phyloP scores from a whole-genome alignment of 345 rosid species.

The Citrus inodora region DNA sequence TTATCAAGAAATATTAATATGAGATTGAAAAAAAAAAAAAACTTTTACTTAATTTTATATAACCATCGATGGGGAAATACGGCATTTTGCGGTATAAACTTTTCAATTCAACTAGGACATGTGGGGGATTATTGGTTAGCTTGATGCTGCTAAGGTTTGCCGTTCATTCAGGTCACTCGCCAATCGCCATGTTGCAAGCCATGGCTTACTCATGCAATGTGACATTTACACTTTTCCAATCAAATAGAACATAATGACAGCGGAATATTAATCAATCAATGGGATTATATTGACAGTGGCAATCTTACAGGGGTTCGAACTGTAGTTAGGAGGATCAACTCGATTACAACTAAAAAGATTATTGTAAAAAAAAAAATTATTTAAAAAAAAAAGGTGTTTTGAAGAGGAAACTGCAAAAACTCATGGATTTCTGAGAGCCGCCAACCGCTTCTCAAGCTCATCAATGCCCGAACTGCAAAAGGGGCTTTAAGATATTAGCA shows the following conservation, averaged over 20 bases:
- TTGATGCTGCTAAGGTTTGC: too few relatives aligned
- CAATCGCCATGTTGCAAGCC: neutral
- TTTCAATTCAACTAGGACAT: too few relatives aligned
- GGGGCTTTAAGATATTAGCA: neutral
- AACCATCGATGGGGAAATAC: too few relatives aligned
- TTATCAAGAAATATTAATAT: too few relatives aligned
- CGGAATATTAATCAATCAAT: too few relatives aligned
- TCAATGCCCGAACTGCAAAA: constrained; percentile 62
- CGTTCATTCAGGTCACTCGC: neutral
- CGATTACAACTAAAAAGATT: neutral
- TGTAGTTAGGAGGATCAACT: neutral
- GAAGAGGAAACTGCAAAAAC: neutral
- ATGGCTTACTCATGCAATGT: too few relatives aligned
- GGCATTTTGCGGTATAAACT: too few relatives aligned
- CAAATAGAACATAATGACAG: neutral
- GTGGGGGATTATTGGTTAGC: too few relatives aligned
- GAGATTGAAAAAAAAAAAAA: too few relatives aligned
- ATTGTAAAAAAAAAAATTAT: neutral
- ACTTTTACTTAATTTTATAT: too few relatives aligned
- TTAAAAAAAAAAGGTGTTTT: neutral
- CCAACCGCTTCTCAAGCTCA: constrained; percentile 91
- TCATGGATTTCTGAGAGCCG: constrained; percentile 71
- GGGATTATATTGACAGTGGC: constrained; percentile 9
- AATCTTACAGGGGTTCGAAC: neutral
- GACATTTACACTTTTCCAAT: neutral